Base-by-base conservation (phyloP, 305 asterid genomes). In the Fraxinus nigra region DNA sequence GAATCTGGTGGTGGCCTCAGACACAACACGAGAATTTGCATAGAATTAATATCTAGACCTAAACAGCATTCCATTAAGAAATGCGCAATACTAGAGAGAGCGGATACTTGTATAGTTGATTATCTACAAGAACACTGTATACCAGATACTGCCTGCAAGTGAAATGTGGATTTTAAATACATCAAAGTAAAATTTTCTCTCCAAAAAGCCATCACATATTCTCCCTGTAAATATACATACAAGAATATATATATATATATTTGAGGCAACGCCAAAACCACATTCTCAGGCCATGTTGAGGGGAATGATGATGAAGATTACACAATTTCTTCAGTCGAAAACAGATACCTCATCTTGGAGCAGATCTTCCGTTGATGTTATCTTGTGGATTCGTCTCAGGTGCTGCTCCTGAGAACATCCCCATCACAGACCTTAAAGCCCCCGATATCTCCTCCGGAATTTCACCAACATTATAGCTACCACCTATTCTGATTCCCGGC, bases 371-470 rank as follows among this genome's bases (percentile, higher is more conserved):
- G 18, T 85, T 78, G 81, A 20, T 63, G 78, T 80, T 86, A 56
- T 90, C 86, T 59, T 85, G 91, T 35, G 88, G 89, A 80, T 85
- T 86, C 69, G 82, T 88, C 4, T 72, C 84, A 61, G 93, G 82
- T 20, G 87, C 37, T 67, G 81, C 90, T 56, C 92, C 93, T 4
- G 92, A 81, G 86, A 93, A 90, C 92, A 92, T 92, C 73, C 92
- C 95, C 95, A 90, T 88, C 88, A 92, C 89, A 16, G 95, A 92
- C 89, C 95, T 89, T 56, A 92, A 82, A 11, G 95, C 90, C 16
- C 93, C 95, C 0, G 95, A 88, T 30, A 93, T 59, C 63, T 91
- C 98, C 85, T 86, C 93, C 0, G 98, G 91, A 83, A 90, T 82
- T 14, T 89, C 94, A 18, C 88, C 88, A 7, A 86, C 81, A 80